Conservation (phyloP, 371 early-diverging fungal genomes). For the Rhizopus arrhizus region DNA sequence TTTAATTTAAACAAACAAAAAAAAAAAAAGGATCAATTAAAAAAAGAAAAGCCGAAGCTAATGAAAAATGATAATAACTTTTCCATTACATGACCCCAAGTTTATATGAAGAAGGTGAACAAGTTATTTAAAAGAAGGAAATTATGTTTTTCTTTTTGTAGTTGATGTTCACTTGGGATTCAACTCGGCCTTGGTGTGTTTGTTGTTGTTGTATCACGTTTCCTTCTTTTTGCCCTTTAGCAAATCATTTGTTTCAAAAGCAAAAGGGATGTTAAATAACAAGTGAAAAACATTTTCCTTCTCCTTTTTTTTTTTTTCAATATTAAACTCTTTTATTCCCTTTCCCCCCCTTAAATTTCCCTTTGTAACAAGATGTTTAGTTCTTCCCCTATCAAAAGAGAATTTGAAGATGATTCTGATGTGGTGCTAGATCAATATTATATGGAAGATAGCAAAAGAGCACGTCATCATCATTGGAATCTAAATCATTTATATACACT, state of each 20-base stretch:
- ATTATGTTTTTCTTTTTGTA: no score
- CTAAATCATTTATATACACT: constrained; percentile 36
- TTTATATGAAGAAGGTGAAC: no score
- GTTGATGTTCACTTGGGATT: no score
- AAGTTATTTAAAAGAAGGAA: no score
- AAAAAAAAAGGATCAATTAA: no score
- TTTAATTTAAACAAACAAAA: no score
- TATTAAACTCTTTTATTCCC: not conserved
- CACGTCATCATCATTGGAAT: constrained; percentile 27
- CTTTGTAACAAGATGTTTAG: not conserved
- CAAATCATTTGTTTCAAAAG: no score
- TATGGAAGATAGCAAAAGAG: not conserved
- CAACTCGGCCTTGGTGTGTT: not conserved
- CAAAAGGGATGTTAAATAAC: no score
- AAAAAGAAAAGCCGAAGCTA: no score
- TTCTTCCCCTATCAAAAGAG: not conserved
- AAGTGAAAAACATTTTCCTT: not conserved
- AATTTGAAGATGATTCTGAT: not conserved
- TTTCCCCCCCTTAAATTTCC: not conserved
- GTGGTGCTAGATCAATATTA: not conserved
- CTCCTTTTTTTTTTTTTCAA: not conserved
- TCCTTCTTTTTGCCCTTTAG: not conserved
- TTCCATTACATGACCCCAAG: no score
- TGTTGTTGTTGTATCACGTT: not conserved
- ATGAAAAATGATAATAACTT: no score